These are phyloP conservation scores for Psilocybe cyanescens DNA, from an alignment of 768 basidiomycete genomes.

Conservation along the genomic window DNA sequence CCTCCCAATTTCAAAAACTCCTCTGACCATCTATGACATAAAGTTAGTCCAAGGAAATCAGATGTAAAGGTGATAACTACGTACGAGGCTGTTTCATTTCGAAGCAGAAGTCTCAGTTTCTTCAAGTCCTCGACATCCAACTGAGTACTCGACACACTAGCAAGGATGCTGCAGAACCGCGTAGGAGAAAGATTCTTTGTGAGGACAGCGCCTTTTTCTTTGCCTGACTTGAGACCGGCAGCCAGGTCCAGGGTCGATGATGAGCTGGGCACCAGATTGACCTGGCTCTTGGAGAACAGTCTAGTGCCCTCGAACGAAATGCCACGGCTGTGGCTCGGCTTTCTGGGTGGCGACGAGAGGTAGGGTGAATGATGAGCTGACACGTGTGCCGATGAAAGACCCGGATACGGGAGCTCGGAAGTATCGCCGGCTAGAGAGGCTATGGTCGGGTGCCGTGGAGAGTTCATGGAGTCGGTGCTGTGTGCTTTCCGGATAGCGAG, in stretches of 20 bases:
- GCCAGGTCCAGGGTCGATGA: constrained; percentile 47
- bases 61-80: constrained; percentile 12
- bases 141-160: constrained; percentile 67
- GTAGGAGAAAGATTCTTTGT: constrained; percentile 62
- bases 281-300: constrained; percentile 57
- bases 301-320: constrained; percentile 59
- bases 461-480: constrained; percentile 72
- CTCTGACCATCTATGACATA: constrained; percentile 76
- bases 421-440: constrained; percentile 39
- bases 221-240: constrained; percentile 46
- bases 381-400: constrained; percentile 36
- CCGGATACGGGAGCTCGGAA: constrained; percentile 40
- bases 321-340: constrained; percentile 59
- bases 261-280: constrained; percentile 42
- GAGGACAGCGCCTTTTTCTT: constrained; percentile 35
- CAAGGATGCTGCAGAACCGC: constrained; percentile 69
- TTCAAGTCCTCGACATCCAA: constrained; percentile 88
- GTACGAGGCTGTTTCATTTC: constrained; percentile 91
- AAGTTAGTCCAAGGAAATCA: not conserved
- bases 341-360: constrained; percentile 40
- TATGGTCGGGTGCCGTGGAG: constrained; percentile 50
- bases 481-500: constrained; percentile 62
- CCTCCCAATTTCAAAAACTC: constrained; percentile 85
- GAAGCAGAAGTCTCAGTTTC: constrained; percentile 81
- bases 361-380: constrained; percentile 46